These are phyloP conservation scores for Podospora didyma DNA, from an alignment of 495 filamentous ascomycete species.

Conservation along the genomic window DNA sequence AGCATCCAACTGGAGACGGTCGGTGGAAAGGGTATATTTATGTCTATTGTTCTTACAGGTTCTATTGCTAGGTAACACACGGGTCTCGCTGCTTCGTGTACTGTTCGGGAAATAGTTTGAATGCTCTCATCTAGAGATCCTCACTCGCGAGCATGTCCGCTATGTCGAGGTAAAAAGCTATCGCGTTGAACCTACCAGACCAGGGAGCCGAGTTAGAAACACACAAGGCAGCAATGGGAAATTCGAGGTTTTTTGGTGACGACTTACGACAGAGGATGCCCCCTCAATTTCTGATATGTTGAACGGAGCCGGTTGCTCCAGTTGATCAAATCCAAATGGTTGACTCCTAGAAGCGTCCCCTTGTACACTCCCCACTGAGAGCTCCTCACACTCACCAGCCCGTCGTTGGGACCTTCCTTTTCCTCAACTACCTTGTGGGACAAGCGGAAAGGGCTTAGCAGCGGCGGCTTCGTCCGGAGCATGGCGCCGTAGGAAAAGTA, in stretches of 20 bases:
- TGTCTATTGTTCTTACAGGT: too few species aligned
- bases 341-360: conserved; percentile 83
- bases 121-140: conserved; percentile 52
- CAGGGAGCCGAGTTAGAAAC: conserved; percentile 1
- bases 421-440: conserved; percentile 67
- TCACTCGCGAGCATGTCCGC: conserved; percentile 80
- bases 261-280: conserved; percentile 64
- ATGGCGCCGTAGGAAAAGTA: conserved; percentile 92
- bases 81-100: too few species aligned
- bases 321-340: conserved; percentile 91
- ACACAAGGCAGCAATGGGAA: not conserved
- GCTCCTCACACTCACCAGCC: conserved; percentile 83
- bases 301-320: conserved; percentile 85
- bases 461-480: conserved; percentile 49
- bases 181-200: conserved; percentile 78
- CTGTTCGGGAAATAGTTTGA: too few species aligned
- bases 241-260: not conserved
- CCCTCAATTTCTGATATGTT: conserved; percentile 62
- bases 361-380: conserved; percentile 89
- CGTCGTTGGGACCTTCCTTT: conserved; percentile 83
- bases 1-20: too few species aligned
- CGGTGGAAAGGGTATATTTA: too few species aligned
- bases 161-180: conserved; percentile 92
- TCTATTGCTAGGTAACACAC: too few species aligned
- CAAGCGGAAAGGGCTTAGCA: conserved; percentile 69